These are phyloP conservation scores for Podaxis sp. DNA, from an alignment of 768 basidiomycete species.

Conservation along the genomic window DNA sequence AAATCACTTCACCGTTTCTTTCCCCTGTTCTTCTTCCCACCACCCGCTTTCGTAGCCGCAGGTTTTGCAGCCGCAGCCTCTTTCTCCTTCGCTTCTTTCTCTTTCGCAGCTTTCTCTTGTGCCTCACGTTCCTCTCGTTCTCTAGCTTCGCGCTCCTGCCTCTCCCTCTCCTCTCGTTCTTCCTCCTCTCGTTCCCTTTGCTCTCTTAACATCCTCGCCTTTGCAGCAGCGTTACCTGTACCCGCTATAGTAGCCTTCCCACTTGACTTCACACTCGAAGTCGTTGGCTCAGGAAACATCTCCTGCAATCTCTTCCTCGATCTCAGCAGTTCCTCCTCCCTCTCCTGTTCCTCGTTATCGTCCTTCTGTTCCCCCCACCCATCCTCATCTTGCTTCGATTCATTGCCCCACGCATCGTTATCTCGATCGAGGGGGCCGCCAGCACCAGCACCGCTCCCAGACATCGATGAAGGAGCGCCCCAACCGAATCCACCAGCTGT, in stretches of 20 bases:
- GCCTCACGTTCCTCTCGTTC: constrained; percentile 8
- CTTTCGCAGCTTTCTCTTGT: constrained; percentile 15
- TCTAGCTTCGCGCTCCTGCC: background rate
- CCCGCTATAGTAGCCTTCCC: background rate
- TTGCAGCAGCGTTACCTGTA: background rate
- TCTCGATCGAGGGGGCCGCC: background rate
- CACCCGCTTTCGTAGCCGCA: constrained; percentile 3
- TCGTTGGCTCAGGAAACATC: background rate
- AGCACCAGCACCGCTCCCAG: background rate
- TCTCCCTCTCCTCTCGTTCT: constrained; percentile 3
- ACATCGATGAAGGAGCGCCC: background rate
- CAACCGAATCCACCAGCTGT: constrained; percentile 9
- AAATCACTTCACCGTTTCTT: background rate
- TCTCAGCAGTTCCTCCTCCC: background rate
- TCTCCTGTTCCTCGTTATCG: background rate
- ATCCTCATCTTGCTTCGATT: background rate
- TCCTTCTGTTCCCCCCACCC: background rate
- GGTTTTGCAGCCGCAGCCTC: background rate
- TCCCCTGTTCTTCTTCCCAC: constrained; percentile 14
- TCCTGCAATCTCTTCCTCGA: constrained; percentile 8
- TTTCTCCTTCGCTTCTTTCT: constrained; percentile 24
- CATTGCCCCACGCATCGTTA: background rate
- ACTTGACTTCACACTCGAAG: background rate
- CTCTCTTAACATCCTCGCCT: background rate
- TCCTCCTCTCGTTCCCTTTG: constrained; percentile 10